Evolutionary conservation across 331 rosid species (phyloP).

Genomic region (Telfairia occidentalis): DNA sequence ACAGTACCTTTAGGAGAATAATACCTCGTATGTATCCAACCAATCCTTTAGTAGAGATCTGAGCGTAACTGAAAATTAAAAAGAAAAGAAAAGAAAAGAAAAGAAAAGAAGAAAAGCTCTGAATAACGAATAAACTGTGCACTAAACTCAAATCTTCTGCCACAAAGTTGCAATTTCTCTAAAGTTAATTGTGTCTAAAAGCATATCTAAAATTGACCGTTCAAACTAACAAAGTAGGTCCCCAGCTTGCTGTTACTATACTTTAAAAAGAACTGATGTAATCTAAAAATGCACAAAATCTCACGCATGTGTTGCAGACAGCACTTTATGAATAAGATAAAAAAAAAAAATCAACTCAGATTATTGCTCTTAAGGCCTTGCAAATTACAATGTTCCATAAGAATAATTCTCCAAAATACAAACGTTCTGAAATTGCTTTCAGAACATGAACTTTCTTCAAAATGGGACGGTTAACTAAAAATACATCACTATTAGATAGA

Average conservation of each 20-base stretch:
- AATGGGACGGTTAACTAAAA: background rate
- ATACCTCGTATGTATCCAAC: slow-evolving; percentile 6
- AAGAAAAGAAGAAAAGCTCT: slow-evolving; percentile 14
- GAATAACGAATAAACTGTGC: background rate
- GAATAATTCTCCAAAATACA: background rate
- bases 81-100: slow-evolving; percentile 8
- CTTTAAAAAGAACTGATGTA: background rate
- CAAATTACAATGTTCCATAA: background rate
- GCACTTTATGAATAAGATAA: background rate
- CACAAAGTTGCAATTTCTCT: slow-evolving; percentile 11
- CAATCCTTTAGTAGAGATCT: slow-evolving; percentile 31
- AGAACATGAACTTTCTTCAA: slow-evolving; percentile 3
- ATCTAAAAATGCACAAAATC: slow-evolving; percentile 1
- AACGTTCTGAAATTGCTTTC: slow-evolving; percentile 1
- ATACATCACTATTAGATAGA: slow-evolving; percentile 1
- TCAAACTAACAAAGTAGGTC: slow-evolving; percentile 6
- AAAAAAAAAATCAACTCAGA: background rate
- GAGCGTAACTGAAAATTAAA: slow-evolving; percentile 18
- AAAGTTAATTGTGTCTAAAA: slow-evolving; percentile 9
- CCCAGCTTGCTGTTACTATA: background rate
- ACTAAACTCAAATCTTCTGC: slow-evolving; percentile 12
- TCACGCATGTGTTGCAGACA: background rate
- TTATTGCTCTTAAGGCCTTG: background rate
- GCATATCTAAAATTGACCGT: slow-evolving; percentile 12
- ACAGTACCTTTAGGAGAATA: slow-evolving; percentile 10